These are phyloP conservation scores for Pinus taeda DNA, from an alignment of 75 land plant species.

Conservation along the genomic window DNA sequence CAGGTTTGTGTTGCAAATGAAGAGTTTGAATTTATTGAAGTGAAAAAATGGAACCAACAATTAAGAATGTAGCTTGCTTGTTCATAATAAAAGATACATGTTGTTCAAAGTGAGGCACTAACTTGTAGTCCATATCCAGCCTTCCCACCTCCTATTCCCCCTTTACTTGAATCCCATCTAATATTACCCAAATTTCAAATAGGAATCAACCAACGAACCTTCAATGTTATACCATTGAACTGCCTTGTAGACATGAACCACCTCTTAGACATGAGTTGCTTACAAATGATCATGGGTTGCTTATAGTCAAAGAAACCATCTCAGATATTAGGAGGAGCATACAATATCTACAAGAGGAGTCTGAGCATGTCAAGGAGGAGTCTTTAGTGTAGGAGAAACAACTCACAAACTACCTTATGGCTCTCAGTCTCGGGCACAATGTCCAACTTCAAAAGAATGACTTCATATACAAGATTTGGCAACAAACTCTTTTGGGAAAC, in stretches of 20 bases:
- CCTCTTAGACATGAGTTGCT: conserved; percentile 28
- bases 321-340: conserved; percentile 50
- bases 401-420: conserved; percentile 20
- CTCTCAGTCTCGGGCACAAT: too few species aligned
- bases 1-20: too few species aligned
- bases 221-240: conserved; percentile 29
- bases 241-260: too few species aligned
- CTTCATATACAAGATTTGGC: too few species aligned
- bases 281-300: too few species aligned
- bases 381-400: conserved; percentile 32
- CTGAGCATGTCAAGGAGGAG: conserved; percentile 5
- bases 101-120: background rate
- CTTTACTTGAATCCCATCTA: background rate
- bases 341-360: conserved; percentile 46
- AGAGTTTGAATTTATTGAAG: too few species aligned
- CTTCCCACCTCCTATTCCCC: background rate
- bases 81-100: too few species aligned
- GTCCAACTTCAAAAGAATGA: too few species aligned
- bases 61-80: too few species aligned
- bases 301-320: conserved; percentile 26
- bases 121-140: background rate
- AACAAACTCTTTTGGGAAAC: too few species aligned
- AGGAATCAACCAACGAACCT: conserved; percentile 15
- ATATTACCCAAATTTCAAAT: too few species aligned
- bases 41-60: too few species aligned